phyloP scores from a whole-genome alignment of 1,139 yeast species.

The Scheffersomyces segobiensis region DNA sequence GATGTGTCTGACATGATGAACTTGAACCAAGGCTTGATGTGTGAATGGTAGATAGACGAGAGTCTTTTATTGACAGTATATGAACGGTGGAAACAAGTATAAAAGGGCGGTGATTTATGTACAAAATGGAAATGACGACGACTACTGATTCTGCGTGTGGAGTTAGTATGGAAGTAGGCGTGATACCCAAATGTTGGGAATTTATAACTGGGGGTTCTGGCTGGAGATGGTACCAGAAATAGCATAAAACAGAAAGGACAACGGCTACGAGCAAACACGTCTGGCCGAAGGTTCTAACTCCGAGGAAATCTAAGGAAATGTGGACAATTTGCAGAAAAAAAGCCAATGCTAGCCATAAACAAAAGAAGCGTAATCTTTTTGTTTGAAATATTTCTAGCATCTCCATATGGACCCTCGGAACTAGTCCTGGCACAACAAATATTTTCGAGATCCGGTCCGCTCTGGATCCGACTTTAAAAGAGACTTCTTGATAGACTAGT shows the following conservation, averaged over 20 bases:
- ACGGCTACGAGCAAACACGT: neutral
- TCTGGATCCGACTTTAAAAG: neutral
- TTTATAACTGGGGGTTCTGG: neutral
- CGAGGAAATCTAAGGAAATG: neutral
- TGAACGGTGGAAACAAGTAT: neutral
- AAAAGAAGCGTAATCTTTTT: neutral
- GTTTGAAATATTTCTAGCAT: neutral
- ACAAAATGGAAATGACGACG: neutral
- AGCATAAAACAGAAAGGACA: neutral
- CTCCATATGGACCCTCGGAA: neutral
- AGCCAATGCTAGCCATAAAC: neutral
- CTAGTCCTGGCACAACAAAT: neutral
- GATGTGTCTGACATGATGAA: slow-evolving; percentile 1
- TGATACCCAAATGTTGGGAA: neutral
- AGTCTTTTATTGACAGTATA: neutral
- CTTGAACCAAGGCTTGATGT: neutral
- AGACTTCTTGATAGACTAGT: no score
- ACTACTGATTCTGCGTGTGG: neutral
- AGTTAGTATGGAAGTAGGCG: neutral
- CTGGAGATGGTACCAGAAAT: neutral
- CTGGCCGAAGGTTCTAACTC: neutral
- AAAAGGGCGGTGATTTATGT: neutral
- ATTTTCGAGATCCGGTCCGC: neutral
- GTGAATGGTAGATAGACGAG: neutral
- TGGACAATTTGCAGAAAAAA: neutral